These are phyloP conservation scores for Dendrocalamus sinicus DNA, from an alignment of 176 grass and related monocot species.

Conservation along the genomic window DNA sequence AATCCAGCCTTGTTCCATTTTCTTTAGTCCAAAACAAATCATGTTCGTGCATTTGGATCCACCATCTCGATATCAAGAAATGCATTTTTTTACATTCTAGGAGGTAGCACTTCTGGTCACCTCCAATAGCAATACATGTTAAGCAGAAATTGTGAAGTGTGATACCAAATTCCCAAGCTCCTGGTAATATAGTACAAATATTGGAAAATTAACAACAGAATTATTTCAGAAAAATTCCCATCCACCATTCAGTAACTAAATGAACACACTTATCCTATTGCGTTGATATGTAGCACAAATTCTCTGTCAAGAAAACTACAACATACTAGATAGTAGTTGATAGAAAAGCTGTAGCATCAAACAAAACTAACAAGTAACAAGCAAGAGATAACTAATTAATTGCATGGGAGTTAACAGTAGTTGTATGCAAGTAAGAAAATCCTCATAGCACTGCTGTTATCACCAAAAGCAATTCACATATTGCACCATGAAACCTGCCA, in stretches of 20 bases:
- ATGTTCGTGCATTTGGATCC: slow-evolving; percentile 1
- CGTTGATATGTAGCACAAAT: neutral
- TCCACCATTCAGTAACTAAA: neutral
- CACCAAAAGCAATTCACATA: slow-evolving; percentile 7
- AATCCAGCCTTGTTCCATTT: neutral
- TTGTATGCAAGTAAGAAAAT: neutral
- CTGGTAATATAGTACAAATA: neutral
- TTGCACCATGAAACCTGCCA: neutral
- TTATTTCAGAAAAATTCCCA: neutral
- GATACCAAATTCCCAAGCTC: neutral
- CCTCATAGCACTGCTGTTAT: neutral
- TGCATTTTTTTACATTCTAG: neutral
- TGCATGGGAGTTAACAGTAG: neutral
- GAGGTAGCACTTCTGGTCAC: neutral
- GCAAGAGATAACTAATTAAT: neutral
- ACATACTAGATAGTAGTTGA: neutral
- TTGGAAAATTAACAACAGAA: neutral
- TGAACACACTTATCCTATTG: neutral
- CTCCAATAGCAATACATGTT: neutral
- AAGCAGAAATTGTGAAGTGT: neutral
- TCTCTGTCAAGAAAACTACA: neutral
- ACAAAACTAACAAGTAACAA: slow-evolving; percentile 16
- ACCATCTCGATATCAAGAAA: slow-evolving; percentile 21
- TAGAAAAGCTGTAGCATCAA: neutral
- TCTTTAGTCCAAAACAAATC: neutral